phyloP scores from a whole-genome alignment of 148 eudicot genomes.

The Nepenthes gracilis region DNA sequence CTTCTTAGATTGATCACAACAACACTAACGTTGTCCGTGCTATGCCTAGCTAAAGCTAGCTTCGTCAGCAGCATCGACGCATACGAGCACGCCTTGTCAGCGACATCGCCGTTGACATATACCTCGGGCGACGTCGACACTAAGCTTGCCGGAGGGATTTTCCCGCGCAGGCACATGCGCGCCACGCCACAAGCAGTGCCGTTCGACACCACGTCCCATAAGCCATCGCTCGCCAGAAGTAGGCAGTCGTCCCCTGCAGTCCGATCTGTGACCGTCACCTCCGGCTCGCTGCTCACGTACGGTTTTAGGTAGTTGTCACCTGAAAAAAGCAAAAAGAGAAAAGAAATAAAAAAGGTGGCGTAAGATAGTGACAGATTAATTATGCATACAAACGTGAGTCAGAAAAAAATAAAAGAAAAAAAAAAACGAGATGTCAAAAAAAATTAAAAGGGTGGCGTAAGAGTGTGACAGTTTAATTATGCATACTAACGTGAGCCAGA shows the following conservation, averaged over 20 bases:
- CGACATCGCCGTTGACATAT: constrained; percentile 4
- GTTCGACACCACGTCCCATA: constrained; percentile 84
- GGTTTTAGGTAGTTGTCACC: constrained; percentile 88
- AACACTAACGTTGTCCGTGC: constrained; percentile 56
- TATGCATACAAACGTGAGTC: background rate
- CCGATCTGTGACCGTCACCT: constrained; percentile 52
- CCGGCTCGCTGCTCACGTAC: constrained; percentile 65
- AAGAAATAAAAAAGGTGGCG: too few relatives aligned
- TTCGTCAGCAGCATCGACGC: constrained; percentile 49
- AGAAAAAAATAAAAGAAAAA: background rate
- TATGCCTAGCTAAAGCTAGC: constrained; percentile 54
- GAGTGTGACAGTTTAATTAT: background rate
- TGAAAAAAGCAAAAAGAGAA: constrained; percentile 8
- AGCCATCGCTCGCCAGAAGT: constrained; percentile 72
- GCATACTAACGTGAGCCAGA: background rate
- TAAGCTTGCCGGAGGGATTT: constrained; percentile 7
- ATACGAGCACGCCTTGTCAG: constrained; percentile 40
- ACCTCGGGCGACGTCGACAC: constrained; percentile 4
- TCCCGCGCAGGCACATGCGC: constrained; percentile 44
- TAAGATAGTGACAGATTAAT: background rate
- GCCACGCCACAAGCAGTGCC: constrained; percentile 71
- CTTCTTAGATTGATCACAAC: constrained; percentile 43
- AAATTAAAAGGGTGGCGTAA: background rate
- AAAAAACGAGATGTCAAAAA: too few relatives aligned
- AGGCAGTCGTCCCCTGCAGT: constrained; percentile 58